Base-by-base conservation (phyloP, 176 grass and related monocot genomes). In the Rhynchospora pubera region DNA sequence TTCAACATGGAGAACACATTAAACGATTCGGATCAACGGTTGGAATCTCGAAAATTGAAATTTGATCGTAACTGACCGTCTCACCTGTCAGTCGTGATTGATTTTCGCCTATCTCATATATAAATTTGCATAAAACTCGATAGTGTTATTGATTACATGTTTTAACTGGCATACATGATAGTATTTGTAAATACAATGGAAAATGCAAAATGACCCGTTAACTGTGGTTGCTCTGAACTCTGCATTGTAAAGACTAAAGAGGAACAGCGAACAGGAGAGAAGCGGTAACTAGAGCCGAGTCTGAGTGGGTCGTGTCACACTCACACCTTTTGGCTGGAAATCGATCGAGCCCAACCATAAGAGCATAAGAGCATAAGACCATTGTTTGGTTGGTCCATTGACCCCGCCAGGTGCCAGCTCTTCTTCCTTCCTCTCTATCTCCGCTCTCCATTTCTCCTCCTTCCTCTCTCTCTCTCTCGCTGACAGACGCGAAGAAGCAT, bases 401-500 rank as follows among this genome's bases (percentile, higher is more conserved):
- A 57, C 44, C 74, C 56, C 56, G 16, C 39, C 77, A 56, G 26
- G 26, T 30, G 16, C 39, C 77, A 56, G 6, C 59, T 50, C 45
- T 44, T 73, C 45, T 45, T 73, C n/a, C n/a, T n/a, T n/a, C 68
- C 19, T 43, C 43, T 19, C 64, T 3, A n/a, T 68, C 65, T 68
- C 32, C 65, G 10, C 61, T 26, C 45, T 24, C n/a, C 58, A 5
- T 81, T 18, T 48, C 32, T 15, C 18, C 8, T 65, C 8, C 2
- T 28, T 78, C 45, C 5, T 62, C 75, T 52, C 9, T 30, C n/a
- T n/a, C 50, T 23, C 59, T 18, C 34, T 39, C 4, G 66, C 26
- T 28, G 46, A 15, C 55, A 57, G 44, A 66, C 57, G 77, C 26
- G 26, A 28, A 85, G 83, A 86, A 80, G 67, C 81, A 99, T 99